Percentiles rank a stretch among this genome's conserved stretches.
Conservation (phyloP, 192 early-diverging fungal genomes). For the Coemansia sp. region DNA sequence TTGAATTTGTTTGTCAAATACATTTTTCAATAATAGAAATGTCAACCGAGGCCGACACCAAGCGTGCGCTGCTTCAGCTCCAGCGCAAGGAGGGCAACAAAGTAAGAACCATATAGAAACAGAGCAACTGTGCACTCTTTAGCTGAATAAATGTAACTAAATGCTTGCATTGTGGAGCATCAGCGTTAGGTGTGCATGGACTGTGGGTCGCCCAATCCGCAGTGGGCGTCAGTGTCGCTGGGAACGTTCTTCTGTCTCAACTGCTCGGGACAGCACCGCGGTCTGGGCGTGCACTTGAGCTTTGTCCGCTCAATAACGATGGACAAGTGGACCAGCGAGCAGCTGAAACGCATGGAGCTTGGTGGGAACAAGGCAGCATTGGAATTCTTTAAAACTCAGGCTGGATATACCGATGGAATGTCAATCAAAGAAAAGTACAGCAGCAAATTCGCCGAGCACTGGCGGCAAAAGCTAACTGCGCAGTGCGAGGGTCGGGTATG, state of each 20-base stretch:
- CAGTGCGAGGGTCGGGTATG: slow-evolving; percentile 63
- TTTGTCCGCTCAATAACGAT: slow-evolving; percentile 99
- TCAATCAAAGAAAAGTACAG: slow-evolving; percentile 84
- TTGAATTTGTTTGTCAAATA: slow-evolving; percentile 6
- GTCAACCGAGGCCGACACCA: slow-evolving; percentile 29
- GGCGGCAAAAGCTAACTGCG: slow-evolving; percentile 85
- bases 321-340: slow-evolving; percentile 97
- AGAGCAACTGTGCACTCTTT: not conserved
- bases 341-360: slow-evolving; percentile 89
- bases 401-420: slow-evolving; percentile 75
- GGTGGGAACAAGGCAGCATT: slow-evolving; percentile 88
- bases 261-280: slow-evolving; percentile 88
- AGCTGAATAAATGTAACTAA: too few species aligned
- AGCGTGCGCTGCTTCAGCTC: slow-evolving; percentile 39
- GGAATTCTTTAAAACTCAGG: slow-evolving; percentile 80
- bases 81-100: slow-evolving; percentile 48
- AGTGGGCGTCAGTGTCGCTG: slow-evolving; percentile 91
- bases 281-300: slow-evolving; percentile 75
- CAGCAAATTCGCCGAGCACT: slow-evolving; percentile 78
- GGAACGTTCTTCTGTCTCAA: slow-evolving; percentile 96
- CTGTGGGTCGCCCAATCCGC: slow-evolving; percentile 79
- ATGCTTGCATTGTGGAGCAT: not conserved
- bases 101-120: slow-evolving; percentile 9
- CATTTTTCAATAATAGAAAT: slow-evolving; percentile 11
- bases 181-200: slow-evolving; percentile 72